Conservation (phyloP, 257 asterid species). For the Nicotiana tomentosiformis region DNA sequence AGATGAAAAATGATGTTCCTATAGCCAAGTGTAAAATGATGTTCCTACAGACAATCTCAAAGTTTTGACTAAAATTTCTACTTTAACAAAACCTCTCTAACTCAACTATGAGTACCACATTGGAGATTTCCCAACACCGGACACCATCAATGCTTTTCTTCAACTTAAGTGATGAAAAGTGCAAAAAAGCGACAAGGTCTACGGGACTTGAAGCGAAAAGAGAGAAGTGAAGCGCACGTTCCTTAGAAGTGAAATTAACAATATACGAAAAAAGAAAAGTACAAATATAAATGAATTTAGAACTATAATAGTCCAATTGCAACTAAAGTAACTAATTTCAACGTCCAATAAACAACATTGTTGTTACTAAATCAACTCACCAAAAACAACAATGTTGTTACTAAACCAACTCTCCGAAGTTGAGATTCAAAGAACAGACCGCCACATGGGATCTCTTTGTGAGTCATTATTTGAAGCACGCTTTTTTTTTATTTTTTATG, state of each 20-base stretch:
- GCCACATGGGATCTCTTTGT: not conserved
- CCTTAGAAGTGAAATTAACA: not conserved
- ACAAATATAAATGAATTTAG: not conserved
- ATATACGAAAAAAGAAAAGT: not conserved
- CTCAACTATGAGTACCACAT: not conserved
- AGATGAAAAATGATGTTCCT: not conserved
- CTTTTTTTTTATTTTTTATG: not conserved
- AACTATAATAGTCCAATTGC: not conserved
- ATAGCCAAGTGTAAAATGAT: not conserved
- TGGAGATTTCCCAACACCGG: not conserved
- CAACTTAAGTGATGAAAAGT: not conserved
- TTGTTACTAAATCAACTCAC: not conserved
- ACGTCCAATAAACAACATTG: not conserved
- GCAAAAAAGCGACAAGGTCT: not conserved
- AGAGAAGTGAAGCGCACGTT: not conserved
- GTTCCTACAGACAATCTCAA: not conserved
- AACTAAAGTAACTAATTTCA: not conserved
- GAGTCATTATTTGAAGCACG: not conserved
- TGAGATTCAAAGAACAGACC: not conserved
- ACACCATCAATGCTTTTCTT: not conserved
- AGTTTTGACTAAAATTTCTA: not conserved
- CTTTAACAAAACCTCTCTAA: not conserved
- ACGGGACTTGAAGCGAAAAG: not conserved
- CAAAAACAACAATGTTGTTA: not conserved
- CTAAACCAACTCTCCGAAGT: not conserved